Evolutionary conservation across 2,329 filamentous ascomycete genomes (phyloP), one percentile per base, ranked within the genome.

Genomic region (Stromatinia cepivora): DNA sequence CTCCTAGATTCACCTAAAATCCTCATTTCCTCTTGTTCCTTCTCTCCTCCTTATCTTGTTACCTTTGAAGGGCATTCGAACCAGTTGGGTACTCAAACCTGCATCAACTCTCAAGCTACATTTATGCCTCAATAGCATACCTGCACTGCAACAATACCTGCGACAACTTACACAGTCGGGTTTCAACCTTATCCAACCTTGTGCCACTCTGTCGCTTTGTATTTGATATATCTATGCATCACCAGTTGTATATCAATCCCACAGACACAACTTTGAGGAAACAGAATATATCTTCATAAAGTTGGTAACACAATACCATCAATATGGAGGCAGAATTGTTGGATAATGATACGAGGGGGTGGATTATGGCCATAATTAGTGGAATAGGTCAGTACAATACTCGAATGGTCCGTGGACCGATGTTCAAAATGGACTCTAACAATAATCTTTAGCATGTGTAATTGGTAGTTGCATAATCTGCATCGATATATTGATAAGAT

Each of bases 281-380:
- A n/a, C 22, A 46, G 39, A 28, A 28, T 28, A 52, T 39, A 63
- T 63, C 61, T 20, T 39, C 4, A 20, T 13, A 39, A 4, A 56
- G 31, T 31, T 62, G 59, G 46, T 36, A 39, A 28, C 36, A 39
- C 56, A 36, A 25, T n/a, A 34, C 28, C 13, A 20, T 66, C 15
- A 66, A 72, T 50, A 75, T 75, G 73, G 72, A 73, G 61, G 56
- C 59, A 52, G 25, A 69, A 1, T 63, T 48, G 1, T 69, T 91
- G 73, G 85, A 88, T 78, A 95, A 94, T 82, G 94, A 98, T 82
- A 90, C 90, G 72, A 88, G 93, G 73, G 94, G 95, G 76, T 98
- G 94, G 94, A 90, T 98, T 75, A 92, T 98, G 91, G 89, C 86
- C 77, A 84, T 93, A 73, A 92, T 94, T 80, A 97, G 93, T 77